Evolutionary conservation across 83 land plant species (phyloP).

Genomic region (Larix sibirica): DNA sequence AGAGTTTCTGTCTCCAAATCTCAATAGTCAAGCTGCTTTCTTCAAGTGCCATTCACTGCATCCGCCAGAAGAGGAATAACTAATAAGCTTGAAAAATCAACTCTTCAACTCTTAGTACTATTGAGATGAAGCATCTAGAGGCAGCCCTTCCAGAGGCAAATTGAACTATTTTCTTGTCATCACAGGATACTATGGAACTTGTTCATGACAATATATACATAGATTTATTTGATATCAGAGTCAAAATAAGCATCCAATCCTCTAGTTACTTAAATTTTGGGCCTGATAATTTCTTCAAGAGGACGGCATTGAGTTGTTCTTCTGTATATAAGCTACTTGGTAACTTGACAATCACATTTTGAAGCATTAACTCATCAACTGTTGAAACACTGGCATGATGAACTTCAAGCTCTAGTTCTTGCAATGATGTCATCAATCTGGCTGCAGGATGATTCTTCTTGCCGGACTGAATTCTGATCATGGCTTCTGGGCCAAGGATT

Average conservation of each 20-base stretch:
- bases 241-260: no score
- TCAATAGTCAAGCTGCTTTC: neutral
- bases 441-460: slow-evolving; percentile 38
- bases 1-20: neutral
- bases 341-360: slow-evolving; percentile 52
- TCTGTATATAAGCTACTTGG: slow-evolving; percentile 13
- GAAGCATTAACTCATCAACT: slow-evolving; percentile 55
- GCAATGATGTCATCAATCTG: slow-evolving; percentile 49
- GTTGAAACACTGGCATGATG: slow-evolving; percentile 56
- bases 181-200: neutral
- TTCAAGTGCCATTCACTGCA: neutral
- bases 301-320: neutral
- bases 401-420: slow-evolving; percentile 51
- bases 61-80: neutral
- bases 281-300: neutral
- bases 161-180: neutral
- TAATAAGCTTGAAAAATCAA: neutral
- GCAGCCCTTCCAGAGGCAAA: neutral
- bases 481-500: slow-evolving; percentile 46
- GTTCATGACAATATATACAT: neutral
- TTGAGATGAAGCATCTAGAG: neutral
- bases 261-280: neutral
- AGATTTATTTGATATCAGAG: neutral
- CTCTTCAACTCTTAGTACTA: neutral
- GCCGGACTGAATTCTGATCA: slow-evolving; percentile 50